Percentiles rank a stretch among this genome's conserved stretches.
phyloP scores from a whole-genome alignment of 345 rosid species.

The Stellera chamaejasme region DNA sequence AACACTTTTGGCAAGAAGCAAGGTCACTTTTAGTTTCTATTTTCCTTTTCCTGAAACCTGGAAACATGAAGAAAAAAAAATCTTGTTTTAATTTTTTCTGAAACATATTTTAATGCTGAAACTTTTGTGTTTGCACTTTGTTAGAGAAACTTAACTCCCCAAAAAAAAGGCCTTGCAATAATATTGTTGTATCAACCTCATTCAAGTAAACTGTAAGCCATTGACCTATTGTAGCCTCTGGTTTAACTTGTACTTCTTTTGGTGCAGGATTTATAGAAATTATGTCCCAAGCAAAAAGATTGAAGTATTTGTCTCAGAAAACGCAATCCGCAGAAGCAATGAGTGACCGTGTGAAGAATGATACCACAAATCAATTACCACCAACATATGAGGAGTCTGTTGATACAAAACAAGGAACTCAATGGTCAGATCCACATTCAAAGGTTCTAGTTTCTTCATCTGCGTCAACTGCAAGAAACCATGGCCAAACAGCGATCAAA shows the following conservation, averaged over 20 bases:
- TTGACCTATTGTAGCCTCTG: too few species aligned
- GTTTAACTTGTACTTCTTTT: too few species aligned
- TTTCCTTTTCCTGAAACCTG: too few species aligned
- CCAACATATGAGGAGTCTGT: constrained; percentile 18
- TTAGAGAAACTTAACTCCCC: too few species aligned
- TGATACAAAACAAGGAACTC: constrained; percentile 16
- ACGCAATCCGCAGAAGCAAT: neutral
- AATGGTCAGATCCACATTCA: constrained; percentile 10
- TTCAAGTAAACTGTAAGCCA: too few species aligned
- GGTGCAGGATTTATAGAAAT: constrained; percentile 18
- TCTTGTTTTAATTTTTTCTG: too few species aligned
- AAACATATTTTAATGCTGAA: too few species aligned
- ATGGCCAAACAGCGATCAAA: constrained; percentile 3
- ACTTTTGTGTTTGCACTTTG: too few species aligned
- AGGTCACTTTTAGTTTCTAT: constrained; percentile 14
- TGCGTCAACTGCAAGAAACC: constrained; percentile 4
- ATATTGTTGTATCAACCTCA: too few species aligned
- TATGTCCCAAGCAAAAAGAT: constrained; percentile 7
- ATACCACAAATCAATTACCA: constrained; percentile 12
- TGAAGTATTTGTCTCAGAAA: constrained; percentile 20
- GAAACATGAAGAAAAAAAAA: too few species aligned
- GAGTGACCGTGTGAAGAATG: constrained; percentile 1
- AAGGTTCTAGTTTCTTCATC: constrained; percentile 17
- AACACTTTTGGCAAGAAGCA: constrained; percentile 29
- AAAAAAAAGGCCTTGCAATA: too few species aligned